These are phyloP conservation scores for Globisporangium nodosum DNA, from an alignment of 352 stramenopile species.

Conservation along the genomic window DNA sequence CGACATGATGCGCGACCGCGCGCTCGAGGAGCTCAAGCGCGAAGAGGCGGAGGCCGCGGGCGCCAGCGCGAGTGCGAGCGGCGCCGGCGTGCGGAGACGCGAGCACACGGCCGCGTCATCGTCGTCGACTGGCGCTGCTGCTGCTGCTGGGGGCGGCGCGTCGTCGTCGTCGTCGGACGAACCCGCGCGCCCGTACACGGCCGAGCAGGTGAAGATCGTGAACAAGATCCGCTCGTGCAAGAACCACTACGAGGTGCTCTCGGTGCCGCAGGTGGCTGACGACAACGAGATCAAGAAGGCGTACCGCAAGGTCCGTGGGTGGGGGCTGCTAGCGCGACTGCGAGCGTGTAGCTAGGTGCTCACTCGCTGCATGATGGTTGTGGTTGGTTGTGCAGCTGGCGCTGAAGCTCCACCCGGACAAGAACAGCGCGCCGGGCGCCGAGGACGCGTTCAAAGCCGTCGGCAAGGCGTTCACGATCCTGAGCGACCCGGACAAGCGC, in stretches of 20 bases:
- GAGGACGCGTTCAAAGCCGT: conserved; percentile 98
- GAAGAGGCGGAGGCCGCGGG: conserved; percentile 23
- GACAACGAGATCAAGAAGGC: conserved; percentile 90
- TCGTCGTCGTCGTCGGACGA: conserved; percentile 23
- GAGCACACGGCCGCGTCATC: conserved; percentile 3
- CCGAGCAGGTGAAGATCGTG: conserved; percentile 79
- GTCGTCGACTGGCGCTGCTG: not conserved
- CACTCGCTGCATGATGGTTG: not conserved
- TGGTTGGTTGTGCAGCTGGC: conserved; percentile 52
- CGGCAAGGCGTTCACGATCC: conserved; percentile 90
- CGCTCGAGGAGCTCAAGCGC: conserved; percentile 44
- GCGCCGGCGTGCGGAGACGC: not conserved
- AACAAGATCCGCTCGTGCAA: conserved; percentile 86
- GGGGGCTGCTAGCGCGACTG: not conserved
- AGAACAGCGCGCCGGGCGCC: conserved; percentile 95
- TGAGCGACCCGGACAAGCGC: conserved; percentile 87
- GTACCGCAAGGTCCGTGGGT: conserved; percentile 75
- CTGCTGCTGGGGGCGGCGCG: not conserved
- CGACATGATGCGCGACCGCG: conserved; percentile 72
- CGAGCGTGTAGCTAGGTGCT: not conserved
- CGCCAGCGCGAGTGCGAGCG: not conserved
- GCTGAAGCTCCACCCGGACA: conserved; percentile 88
- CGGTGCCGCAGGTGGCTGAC: conserved; percentile 59
- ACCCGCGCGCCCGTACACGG: conserved; percentile 57
- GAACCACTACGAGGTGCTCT: conserved; percentile 87